Base-by-base conservation (phyloP, 805 yeast species). In the Starmerella stigmatis region DNA sequence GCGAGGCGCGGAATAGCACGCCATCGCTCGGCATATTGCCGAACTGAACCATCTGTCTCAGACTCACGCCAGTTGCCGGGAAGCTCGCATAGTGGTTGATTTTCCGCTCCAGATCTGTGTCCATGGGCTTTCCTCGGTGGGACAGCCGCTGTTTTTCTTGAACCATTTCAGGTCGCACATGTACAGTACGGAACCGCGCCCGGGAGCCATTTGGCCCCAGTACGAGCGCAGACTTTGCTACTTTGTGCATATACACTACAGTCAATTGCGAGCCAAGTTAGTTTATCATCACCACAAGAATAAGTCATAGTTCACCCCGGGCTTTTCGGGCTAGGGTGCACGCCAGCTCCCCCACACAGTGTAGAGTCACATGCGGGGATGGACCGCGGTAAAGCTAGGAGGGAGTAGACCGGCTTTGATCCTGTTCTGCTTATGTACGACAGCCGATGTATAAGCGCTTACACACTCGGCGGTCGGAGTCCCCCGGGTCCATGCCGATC, bases 41-140 rank as follows among this genome's bases (percentile, higher is more conserved):
- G 65, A 86, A 82, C 59, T 83, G 92, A 16, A 86, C 95, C 94
- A 86, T 85, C 61, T 85, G 94, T 47, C 86, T 71, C 49, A 86
- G 66, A 3, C 86, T 79, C 3, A 86, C 85, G 1, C 94, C 86
- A 2, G 94, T 83, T 36, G 88, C 92, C 11, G 86, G 81, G 51
- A 79, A 71, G 43, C 72, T 68, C 3, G 94, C 86, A 67, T 78
- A 81, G 50, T 70, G 73, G 57, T 71, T 69, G 47, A 81, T 77
- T 57, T 72, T 66, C 27, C 75, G 74, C 48, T 75, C 67, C 46
- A 82, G 67, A 27, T 67, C 57, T 28, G 61, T 60, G 8, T 68
- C 58, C 51, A 48, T 49, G 19, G 44, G 43, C 29, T 46, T 46
- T n/a, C 52, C 52, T 11, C 35, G 43, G 37, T 46, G 52, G 20